Evolutionary conservation across 192 early-diverging fungal species (phyloP).

Genomic region (Diversispora epigaea): DNA sequence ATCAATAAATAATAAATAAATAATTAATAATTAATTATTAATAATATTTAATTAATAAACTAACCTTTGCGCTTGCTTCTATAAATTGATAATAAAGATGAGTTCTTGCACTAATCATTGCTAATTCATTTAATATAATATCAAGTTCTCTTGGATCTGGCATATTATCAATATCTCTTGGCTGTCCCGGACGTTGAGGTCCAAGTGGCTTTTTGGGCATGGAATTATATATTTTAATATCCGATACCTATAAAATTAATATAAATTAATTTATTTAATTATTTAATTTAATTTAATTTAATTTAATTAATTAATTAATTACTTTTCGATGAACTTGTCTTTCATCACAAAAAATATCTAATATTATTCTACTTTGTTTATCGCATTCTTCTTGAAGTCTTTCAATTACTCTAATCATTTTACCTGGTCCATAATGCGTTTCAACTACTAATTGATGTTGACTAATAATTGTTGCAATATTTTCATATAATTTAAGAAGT

Average conservation of each 20-base stretch:
- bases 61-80: conserved; percentile 69
- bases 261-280: conserved; percentile 5
- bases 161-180: conserved; percentile 35
- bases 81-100: conserved; percentile 82
- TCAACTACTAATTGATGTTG: conserved; percentile 84
- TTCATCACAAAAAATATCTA: conserved; percentile 81
- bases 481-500: conserved; percentile 87
- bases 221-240: conserved; percentile 54
- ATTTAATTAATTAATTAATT: conserved; percentile 14
- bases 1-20: conserved; percentile 12
- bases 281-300: conserved; percentile 27
- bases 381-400: conserved; percentile 87
- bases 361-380: conserved; percentile 67
- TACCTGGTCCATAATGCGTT: conserved; percentile 81
- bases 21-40: not conserved
- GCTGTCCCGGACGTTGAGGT: conserved; percentile 22
- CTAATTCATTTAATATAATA: conserved; percentile 75
- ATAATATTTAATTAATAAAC: not conserved
- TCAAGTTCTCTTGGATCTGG: conserved; percentile 81
- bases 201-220: conserved; percentile 28
- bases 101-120: conserved; percentile 76
- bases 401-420: conserved; percentile 85
- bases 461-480: conserved; percentile 83
- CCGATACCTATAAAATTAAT: conserved; percentile 44
- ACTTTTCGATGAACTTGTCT: conserved; percentile 53